These are phyloP conservation scores for Dillenia turbinata DNA, from an alignment of 164 flowering plant species.

Conservation along the genomic window DNA sequence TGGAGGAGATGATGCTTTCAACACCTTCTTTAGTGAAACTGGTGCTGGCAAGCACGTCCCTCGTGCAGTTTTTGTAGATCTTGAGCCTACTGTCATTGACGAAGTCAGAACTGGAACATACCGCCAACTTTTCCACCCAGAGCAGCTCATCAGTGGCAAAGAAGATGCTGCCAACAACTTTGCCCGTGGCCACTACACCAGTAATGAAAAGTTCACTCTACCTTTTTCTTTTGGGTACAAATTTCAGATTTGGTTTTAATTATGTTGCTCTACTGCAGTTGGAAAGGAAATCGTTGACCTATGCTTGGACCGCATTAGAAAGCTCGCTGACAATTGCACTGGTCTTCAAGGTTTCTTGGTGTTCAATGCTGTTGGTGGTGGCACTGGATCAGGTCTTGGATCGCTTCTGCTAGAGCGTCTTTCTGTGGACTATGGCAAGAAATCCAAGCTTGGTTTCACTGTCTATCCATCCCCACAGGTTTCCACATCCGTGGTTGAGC, in stretches of 20 bases:
- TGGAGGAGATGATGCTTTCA: constrained; percentile 82
- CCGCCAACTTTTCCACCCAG: constrained; percentile 32
- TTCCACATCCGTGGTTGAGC: constrained; percentile 32
- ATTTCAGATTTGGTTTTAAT: background rate
- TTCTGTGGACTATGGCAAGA: constrained; percentile 39
- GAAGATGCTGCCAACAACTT: constrained; percentile 69
- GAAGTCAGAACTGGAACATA: constrained; percentile 49
- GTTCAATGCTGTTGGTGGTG: constrained; percentile 37
- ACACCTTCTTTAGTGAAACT: constrained; percentile 71
- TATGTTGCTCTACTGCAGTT: constrained; percentile 22
- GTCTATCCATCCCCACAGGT: constrained; percentile 56
- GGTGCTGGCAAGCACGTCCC: constrained; percentile 37
- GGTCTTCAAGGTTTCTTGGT: constrained; percentile 61
- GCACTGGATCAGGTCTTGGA: constrained; percentile 52
- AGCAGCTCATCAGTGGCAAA: constrained; percentile 34
- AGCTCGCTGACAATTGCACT: constrained; percentile 56
- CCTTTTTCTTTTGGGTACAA: background rate
- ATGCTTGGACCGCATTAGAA: constrained; percentile 51
- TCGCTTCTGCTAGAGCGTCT: constrained; percentile 47
- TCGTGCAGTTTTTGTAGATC: constrained; percentile 53
- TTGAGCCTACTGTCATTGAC: constrained; percentile 64
- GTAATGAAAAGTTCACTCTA: constrained; percentile 11
- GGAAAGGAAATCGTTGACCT: constrained; percentile 53
- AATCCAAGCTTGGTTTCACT: constrained; percentile 40
- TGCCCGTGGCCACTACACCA: constrained; percentile 61